Base-by-base conservation (phyloP, 192 early-diverging fungal species). In the Umbelopsis ramanniana region DNA sequence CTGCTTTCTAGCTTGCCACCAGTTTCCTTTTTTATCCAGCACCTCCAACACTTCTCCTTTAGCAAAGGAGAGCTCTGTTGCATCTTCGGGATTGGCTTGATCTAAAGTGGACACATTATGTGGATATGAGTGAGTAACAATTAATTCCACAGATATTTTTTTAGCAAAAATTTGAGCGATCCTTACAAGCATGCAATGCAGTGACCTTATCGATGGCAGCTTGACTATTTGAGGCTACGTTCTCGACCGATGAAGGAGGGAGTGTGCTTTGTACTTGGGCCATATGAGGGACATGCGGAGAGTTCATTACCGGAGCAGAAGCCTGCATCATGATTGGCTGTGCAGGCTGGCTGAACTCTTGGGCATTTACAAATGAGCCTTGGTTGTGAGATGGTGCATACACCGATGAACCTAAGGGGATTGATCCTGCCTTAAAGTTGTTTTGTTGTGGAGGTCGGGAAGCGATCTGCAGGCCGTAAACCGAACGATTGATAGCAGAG, bases 1-100 rank as follows among this genome's bases (percentile, higher is more conserved):
- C 46, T 84, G 76, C 75, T 90, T 91, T 57, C 89, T 88, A 67
- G 93, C 94, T 77, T 95, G 91, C 96, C 96, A 98, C 96, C 96
- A 98, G 76, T 98, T 97, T 80, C 96, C 96, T 83, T 92, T 92
- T 77, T 89, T 94, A 76, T 96, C 94, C 12, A 93, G 80, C 63
- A 98, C 89, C 37, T 94, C 92, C 81, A 98, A 76, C 12, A 89
- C 72, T 66, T 97, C 94, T 70, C 91, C 92, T 82, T 98, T 98
- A 23, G 72, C 69, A 79, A 97, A 95, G 8, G 91, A 91, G 19
- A 98, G 80, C 76, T 98, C 96, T 73, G 93, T 94, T n/a, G 91
- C 89, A 79, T 98, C 96, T 46, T 92, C 91, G 0, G 90, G 88
- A 81, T 91, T 98, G 47, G 95, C 93, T 29, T 92, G 86, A 77